phyloP scores from a whole-genome alignment of 2,329 filamentous ascomycete genomes.

The Sporothrix sp. region DNA sequence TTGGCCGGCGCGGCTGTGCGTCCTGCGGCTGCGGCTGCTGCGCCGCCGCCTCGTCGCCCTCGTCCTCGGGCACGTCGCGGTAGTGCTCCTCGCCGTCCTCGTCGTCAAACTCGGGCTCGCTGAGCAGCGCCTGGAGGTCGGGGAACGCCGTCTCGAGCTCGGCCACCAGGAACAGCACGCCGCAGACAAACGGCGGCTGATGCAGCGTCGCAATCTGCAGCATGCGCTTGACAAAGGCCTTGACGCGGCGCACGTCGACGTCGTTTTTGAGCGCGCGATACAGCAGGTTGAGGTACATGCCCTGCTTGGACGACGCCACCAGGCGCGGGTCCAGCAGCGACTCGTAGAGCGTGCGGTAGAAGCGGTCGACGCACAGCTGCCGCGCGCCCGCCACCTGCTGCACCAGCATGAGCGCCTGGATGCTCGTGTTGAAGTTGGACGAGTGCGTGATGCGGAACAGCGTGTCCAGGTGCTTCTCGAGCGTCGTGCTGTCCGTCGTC shows the following conservation, averaged over 20 bases:
- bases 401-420: slow-evolving; percentile 89
- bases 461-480: slow-evolving; percentile 85
- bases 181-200: slow-evolving; percentile 85
- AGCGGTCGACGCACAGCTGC: slow-evolving; percentile 75
- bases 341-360: slow-evolving; percentile 93
- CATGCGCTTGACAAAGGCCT: slow-evolving; percentile 91
- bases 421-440: slow-evolving; percentile 96
- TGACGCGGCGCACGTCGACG: slow-evolving; percentile 80
- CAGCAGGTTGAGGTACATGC: slow-evolving; percentile 86
- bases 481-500: slow-evolving; percentile 64
- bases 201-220: slow-evolving; percentile 81
- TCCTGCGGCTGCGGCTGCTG: slow-evolving; percentile 11
- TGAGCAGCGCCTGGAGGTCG: slow-evolving; percentile 66
- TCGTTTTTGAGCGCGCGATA: slow-evolving; percentile 84
- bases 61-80: slow-evolving; percentile 43
- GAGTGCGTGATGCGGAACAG: slow-evolving; percentile 95
- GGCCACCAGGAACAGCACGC: slow-evolving; percentile 78
- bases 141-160: slow-evolving; percentile 75
- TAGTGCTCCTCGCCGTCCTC: slow-evolving; percentile 58
- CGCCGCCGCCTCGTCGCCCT: slow-evolving; percentile 26
- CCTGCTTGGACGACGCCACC: slow-evolving; percentile 83
- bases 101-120: slow-evolving; percentile 69
- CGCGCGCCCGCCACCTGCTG: slow-evolving; percentile 80
- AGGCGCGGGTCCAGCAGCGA: slow-evolving; percentile 85
- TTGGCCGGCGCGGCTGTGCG: too few relatives aligned